Conservation (phyloP, 2,329 filamentous ascomycete species). For the Metarhizium guizhouense region DNA sequence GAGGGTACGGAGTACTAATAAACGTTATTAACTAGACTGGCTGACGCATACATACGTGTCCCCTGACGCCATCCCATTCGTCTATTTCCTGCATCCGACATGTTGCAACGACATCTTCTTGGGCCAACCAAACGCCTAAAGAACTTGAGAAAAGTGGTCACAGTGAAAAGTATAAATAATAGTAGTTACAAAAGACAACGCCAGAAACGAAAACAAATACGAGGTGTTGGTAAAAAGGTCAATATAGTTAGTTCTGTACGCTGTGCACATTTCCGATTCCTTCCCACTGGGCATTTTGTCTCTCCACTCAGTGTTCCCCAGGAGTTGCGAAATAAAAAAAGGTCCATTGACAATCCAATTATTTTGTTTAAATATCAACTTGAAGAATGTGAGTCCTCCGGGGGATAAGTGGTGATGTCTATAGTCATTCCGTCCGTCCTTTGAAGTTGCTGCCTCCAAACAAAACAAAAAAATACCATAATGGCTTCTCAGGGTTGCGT, state of each 20-base stretch:
- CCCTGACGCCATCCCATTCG: too few species aligned
- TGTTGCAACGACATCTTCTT: not conserved
- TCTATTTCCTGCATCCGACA: not conserved
- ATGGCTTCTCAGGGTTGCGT: not conserved
- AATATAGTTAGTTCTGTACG: not conserved
- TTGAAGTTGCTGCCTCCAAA: not conserved
- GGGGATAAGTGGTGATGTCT: conserved; percentile 11
- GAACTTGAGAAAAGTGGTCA: not conserved
- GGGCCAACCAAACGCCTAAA: not conserved
- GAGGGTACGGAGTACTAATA: too few species aligned
- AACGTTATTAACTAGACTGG: too few species aligned
- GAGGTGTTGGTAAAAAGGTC: not conserved
- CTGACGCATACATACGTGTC: not conserved
- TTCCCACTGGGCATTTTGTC: not conserved
- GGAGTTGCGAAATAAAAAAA: conserved; percentile 10
- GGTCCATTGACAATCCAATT: conserved; percentile 14
- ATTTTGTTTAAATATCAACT: conserved; percentile 4
- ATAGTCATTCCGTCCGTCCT: conserved; percentile 3
- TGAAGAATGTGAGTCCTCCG: conserved; percentile 5
- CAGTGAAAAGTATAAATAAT: too few species aligned
- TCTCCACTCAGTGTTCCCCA: not conserved
- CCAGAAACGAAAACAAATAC: not conserved
- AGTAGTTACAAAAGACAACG: not conserved
- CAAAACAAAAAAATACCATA: conserved; percentile 1
- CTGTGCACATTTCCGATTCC: not conserved